phyloP scores from a whole-genome alignment of 75 land plant species.

The Isoetes taiwanensis region DNA sequence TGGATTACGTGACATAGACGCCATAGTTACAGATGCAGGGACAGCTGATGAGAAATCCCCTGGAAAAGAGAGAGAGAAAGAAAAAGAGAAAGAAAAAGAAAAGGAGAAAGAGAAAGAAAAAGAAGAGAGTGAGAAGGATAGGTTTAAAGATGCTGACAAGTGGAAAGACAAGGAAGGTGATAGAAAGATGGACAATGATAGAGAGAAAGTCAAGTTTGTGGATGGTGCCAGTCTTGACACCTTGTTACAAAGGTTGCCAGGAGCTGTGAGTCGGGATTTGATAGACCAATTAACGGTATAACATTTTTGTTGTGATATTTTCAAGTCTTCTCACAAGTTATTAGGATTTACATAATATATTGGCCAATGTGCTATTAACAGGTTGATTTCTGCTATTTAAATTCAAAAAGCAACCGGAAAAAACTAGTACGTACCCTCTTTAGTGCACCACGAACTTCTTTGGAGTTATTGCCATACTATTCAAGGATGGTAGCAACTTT shows the following conservation, averaged over 20 bases:
- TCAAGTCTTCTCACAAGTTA: neutral
- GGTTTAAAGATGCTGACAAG: slow-evolving; percentile 42
- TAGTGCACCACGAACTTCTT: slow-evolving; percentile 88
- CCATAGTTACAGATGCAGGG: slow-evolving; percentile 19
- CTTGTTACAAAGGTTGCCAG: slow-evolving; percentile 86
- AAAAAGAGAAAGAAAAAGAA: slow-evolving; percentile 46
- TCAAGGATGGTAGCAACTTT: slow-evolving; percentile 96
- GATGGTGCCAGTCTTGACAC: slow-evolving; percentile 83
- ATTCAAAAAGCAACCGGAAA: slow-evolving; percentile 82
- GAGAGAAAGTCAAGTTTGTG: slow-evolving; percentile 66
- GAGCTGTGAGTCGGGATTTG: slow-evolving; percentile 94
- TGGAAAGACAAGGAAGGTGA: slow-evolving; percentile 54
- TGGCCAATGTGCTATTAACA: slow-evolving; percentile 16
- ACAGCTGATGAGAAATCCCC: slow-evolving; percentile 45
- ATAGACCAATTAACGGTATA: slow-evolving; percentile 92
- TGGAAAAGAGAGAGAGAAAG: slow-evolving; percentile 46
- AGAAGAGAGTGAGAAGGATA: slow-evolving; percentile 42
- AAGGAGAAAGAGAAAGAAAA: slow-evolving; percentile 54
- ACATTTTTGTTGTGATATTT: neutral
- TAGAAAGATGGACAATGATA: slow-evolving; percentile 48
- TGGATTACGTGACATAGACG: slow-evolving; percentile 17
- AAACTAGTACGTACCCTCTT: slow-evolving; percentile 86
- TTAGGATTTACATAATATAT: neutral
- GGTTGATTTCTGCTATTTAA: slow-evolving; percentile 97
- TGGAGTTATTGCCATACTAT: slow-evolving; percentile 87